Percentiles rank a stretch among this genome's conserved stretches.
phyloP scores from a whole-genome alignment of 2,329 filamentous ascomycete genomes.

The Botrytis fragariae region DNA sequence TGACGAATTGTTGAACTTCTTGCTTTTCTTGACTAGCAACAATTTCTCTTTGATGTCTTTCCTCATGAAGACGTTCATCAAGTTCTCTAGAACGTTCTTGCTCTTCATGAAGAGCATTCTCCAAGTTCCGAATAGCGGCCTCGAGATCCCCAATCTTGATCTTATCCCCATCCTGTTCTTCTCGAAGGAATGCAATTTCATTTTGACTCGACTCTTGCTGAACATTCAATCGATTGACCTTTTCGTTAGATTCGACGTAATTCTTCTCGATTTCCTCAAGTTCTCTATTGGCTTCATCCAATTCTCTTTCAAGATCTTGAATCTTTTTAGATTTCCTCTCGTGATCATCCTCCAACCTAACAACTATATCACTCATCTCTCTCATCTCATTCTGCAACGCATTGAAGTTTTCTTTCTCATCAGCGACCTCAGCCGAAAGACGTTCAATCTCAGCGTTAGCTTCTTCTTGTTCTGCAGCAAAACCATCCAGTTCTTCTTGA shows the following conservation, averaged over 20 bases:
- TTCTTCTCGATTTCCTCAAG: conserved; percentile 82
- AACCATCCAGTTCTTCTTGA: conserved; percentile 62
- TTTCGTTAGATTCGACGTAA: conserved; percentile 79
- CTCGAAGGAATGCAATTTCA: conserved; percentile 90
- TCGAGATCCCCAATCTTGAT: conserved; percentile 96
- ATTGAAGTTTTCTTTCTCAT: conserved; percentile 81
- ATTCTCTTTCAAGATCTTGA: conserved; percentile 76
- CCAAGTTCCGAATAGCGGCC: conserved; percentile 73
- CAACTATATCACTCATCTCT: conserved; percentile 79
- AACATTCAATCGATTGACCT: conserved; percentile 82
- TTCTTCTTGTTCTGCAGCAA: conserved; percentile 71
- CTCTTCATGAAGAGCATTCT: conserved; percentile 78
- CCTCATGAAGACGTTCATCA: conserved; percentile 71
- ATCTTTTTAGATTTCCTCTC: conserved; percentile 76
- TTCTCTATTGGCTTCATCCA: conserved; percentile 81
- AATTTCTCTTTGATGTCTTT: conserved; percentile 82
- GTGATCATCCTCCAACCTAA: conserved; percentile 86
- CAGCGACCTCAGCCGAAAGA: conserved; percentile 68
- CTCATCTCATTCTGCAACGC: conserved; percentile 94
- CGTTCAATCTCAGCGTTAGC: conserved; percentile 68
- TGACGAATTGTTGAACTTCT: conserved; percentile 89
- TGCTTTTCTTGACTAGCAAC: conserved; percentile 88
- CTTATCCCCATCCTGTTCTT: conserved; percentile 97
- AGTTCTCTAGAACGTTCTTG: conserved; percentile 72
- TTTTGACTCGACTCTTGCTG: conserved; percentile 90